Base-by-base conservation (phyloP, 495 filamentous ascomycete genomes). In the Penicillium psychrofluorescens region DNA sequence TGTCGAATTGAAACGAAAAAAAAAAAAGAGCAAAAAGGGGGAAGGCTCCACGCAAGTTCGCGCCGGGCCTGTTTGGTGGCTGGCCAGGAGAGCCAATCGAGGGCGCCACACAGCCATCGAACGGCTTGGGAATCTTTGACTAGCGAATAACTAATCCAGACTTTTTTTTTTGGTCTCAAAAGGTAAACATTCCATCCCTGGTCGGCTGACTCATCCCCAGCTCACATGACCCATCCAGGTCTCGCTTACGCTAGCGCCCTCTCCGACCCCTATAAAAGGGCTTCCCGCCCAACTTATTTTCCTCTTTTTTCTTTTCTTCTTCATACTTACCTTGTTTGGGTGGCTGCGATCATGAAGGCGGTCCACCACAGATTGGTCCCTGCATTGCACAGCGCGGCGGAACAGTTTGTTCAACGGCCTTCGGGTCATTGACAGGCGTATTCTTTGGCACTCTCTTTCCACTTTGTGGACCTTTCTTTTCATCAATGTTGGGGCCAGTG, bases 271-370 rank as follows among this genome's bases (percentile, higher is more conserved):
- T 59, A 66, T 73, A 66, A 59, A 68, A 48, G 39, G 40, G 7
- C 13, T 39, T 9, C 5, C 11, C 39, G 12, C 48, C 53, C 56
- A 13, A 40, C 29, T 0, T 16, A n/a, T 33, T 62, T 66, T 22
- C 22, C 22, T 22, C 39, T 49, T 58, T 53, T 68, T 63, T 63
- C 61, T 71, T 70, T 62, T 66, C 59, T 75, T 81, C 75, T 75
- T 81, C 77, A 84, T 83, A 82, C 78, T 83, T 84, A 84, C 80
- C 79, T 84, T 83, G 76, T 78, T 74, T 76, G 71, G 69, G 71
- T 66, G 67, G 63, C 69, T 63, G 70, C 67, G 79, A 68, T 83
- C 80, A 83, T 64, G 66, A 78, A 76, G 66, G 66, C 71, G 64
- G 74, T 61, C 53, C 67, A 67, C 71, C 71, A 79, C 70, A 63